Percentiles rank a stretch among this genome's conserved stretches.
phyloP scores from a whole-genome alignment of 768 basidiomycete species.

The Dendrothele bispora region DNA sequence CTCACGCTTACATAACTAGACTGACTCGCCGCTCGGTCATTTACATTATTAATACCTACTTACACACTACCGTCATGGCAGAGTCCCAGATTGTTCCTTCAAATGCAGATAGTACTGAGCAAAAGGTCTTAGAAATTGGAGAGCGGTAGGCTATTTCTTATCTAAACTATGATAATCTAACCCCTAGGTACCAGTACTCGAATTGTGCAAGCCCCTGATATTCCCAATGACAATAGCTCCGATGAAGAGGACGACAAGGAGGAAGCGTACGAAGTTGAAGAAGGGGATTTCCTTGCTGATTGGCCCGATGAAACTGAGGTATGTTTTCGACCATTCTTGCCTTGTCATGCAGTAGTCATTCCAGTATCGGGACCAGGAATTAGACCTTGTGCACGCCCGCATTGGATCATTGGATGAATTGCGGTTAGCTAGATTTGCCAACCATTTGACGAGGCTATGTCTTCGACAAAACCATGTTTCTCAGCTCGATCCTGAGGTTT shows the following conservation, averaged over 20 bases:
- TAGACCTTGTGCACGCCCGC: constrained; percentile 82
- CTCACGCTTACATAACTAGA: no score
- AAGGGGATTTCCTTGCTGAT: constrained; percentile 70
- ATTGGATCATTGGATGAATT: constrained; percentile 67
- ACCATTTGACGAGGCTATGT: constrained; percentile 70
- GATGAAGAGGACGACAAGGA: constrained; percentile 40
- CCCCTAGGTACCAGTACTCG: no score
- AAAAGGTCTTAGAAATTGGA: no score
- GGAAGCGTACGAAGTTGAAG: constrained; percentile 49
- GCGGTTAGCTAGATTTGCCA: constrained; percentile 72
- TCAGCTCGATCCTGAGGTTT: constrained; percentile 69
- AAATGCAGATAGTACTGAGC: no score
- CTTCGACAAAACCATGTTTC: constrained; percentile 85
- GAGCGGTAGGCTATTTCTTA: no score
- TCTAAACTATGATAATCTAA: no score
- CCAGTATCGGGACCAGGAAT: constrained; percentile 51
- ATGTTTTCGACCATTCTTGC: constrained; percentile 3
- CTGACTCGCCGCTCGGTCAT: no score
- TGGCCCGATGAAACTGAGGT: constrained; percentile 88
- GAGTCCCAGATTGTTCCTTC: no score
- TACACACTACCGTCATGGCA: no score
- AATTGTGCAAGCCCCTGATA: no score
- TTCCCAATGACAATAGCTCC: no score
- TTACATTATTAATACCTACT: no score
- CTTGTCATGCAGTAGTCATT: constrained; percentile 7